Evolutionary conservation across 2,329 filamentous ascomycete species (phyloP).

Genomic region (Diaporthe australafricana): DNA sequence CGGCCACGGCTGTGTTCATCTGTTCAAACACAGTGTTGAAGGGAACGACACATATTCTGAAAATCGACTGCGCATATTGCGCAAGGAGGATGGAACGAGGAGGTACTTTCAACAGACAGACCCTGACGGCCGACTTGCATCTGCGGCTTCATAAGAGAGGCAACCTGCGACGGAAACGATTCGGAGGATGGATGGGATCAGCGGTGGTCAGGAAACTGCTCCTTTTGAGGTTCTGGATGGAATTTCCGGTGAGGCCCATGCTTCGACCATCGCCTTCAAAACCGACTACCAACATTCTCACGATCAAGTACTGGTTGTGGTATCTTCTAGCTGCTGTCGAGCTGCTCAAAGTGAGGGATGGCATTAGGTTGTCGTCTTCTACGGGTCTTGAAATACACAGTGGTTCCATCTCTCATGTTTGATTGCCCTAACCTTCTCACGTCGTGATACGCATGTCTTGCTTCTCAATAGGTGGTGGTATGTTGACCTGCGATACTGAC

Average conservation of each 20-base stretch:
- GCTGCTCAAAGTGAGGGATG: not conserved
- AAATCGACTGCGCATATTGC: not conserved
- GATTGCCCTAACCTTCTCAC: no score
- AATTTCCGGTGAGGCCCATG: not conserved
- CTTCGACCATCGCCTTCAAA: not conserved
- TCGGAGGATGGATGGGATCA: not conserved
- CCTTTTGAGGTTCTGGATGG: not conserved
- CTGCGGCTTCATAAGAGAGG: not conserved
- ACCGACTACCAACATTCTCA: not conserved
- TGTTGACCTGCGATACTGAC: not conserved
- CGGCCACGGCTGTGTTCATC: not conserved
- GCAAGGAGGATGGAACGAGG: not conserved
- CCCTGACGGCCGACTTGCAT: not conserved
- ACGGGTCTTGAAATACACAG: conserved; percentile 2
- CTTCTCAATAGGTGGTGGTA: not conserved
- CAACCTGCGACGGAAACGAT: not conserved
- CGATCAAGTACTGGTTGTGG: not conserved
- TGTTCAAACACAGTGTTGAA: not conserved
- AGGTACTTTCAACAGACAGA: not conserved
- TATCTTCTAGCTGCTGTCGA: not conserved
- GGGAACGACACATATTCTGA: not conserved
- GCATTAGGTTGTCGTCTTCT: conserved; percentile 9
- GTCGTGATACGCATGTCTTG: not conserved
- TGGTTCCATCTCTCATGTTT: conserved; percentile 18
- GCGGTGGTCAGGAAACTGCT: no score